These are phyloP conservation scores for Solanum microdontum DNA, from an alignment of 257 asterid genomes.

Conservation along the genomic window DNA sequence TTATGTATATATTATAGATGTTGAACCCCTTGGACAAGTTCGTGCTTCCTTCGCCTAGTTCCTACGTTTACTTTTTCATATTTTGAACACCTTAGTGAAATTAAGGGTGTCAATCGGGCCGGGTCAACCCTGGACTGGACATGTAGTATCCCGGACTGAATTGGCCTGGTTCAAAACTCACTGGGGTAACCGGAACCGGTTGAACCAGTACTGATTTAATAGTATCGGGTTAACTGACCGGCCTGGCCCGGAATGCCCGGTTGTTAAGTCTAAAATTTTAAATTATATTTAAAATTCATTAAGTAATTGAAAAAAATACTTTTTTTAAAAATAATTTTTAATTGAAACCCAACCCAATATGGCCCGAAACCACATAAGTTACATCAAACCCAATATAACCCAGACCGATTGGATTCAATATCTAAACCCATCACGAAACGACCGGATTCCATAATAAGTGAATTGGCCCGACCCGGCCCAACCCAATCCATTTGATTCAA, in stretches of 20 bases:
- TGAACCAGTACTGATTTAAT: not conserved
- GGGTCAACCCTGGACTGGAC: not conserved
- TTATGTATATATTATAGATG: not conserved
- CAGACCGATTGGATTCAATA: not conserved
- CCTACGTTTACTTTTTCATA: no score
- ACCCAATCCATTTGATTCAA: not conserved
- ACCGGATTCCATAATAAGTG: not conserved
- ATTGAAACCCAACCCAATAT: no score
- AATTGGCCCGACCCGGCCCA: not conserved
- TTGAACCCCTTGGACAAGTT: not conserved
- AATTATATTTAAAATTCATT: no score
- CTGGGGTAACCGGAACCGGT: not conserved
- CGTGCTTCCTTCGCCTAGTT: not conserved
- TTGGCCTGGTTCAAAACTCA: not conserved
- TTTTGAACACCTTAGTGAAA: no score
- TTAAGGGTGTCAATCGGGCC: not conserved
- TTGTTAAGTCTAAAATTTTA: not conserved
- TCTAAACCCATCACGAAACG: no score
- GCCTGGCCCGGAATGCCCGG: not conserved
- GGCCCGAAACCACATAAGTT: not conserved
- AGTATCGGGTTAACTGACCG: not conserved
- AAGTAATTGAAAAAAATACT: no score
- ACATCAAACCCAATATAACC: not conserved
- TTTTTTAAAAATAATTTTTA: no score
- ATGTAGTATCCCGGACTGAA: no score